A percentile compares a stretch with the other conserved stretches of the same genome.
Evolutionary conservation across 805 yeast species (phyloP).

Genomic region (Monosporozyma aerobia): DNA sequence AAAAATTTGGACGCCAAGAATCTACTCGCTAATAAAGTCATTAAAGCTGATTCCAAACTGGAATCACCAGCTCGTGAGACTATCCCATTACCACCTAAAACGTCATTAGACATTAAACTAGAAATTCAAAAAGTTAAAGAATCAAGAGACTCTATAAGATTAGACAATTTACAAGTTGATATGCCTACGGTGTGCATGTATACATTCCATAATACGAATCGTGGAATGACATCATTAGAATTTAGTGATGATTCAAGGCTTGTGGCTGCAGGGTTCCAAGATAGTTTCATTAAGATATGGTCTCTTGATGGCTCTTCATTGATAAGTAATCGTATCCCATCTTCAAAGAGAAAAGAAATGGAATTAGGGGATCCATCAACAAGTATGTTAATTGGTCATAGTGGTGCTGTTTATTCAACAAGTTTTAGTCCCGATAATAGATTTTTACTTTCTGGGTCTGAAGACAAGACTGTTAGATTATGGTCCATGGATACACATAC

Average conservation of each 20-base stretch:
- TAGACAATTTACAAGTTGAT: conserved; percentile 64
- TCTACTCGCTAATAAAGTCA: conserved; percentile 17
- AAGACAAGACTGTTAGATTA: conserved; percentile 82
- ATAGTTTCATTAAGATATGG: conserved; percentile 86
- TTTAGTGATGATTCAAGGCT: conserved; percentile 82
- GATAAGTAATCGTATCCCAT: conserved; percentile 50
- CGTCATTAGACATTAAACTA: conserved; percentile 67
- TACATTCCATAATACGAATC: conserved; percentile 91
- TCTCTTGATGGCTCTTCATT: conserved; percentile 85
- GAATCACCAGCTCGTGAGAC: conserved; percentile 68
- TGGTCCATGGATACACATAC: conserved; percentile 93
- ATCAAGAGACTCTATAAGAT: conserved; percentile 60
- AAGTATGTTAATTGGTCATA: conserved; percentile 65
- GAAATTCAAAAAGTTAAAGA: conserved; percentile 76
- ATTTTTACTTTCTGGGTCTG: conserved; percentile 73
- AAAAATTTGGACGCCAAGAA: conserved; percentile 5
- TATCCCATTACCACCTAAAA: conserved; percentile 79
- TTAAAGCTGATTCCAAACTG: conserved; percentile 31
- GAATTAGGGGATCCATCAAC: conserved; percentile 22
- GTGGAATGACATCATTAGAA: conserved; percentile 74
- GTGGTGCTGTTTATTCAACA: conserved; percentile 87
- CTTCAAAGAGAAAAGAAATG: conserved; percentile 36
- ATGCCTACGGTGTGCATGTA: conserved; percentile 96
- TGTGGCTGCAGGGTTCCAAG: conserved; percentile 92
- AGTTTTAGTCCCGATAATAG: conserved; percentile 86